Conservation (phyloP, 306 rosid species). For the Quercus robur region DNA sequence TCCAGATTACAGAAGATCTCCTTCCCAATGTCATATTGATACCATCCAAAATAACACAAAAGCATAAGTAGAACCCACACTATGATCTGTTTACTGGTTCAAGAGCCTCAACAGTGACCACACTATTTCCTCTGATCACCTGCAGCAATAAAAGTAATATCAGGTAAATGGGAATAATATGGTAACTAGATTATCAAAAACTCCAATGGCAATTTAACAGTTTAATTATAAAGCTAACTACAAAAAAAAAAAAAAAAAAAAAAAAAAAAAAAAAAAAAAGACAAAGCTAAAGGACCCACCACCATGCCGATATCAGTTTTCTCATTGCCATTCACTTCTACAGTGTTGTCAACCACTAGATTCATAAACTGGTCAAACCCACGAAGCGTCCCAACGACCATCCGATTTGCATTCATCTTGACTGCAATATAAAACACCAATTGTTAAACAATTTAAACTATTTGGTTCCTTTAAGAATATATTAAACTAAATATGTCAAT, state of each 20-base stretch:
- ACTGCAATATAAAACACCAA: constrained; percentile 43
- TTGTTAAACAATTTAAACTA: neutral
- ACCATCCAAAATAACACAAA: constrained; percentile 8
- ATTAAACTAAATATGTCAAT: neutral
- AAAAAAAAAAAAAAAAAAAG: neutral
- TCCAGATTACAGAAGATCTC: constrained; percentile 26
- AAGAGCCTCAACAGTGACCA: constrained; percentile 97
- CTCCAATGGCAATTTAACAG: neutral
- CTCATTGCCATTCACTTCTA: constrained; percentile 86
- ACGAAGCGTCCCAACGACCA: constrained; percentile 88
- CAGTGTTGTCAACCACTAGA: constrained; percentile 89
- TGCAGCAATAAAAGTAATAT: constrained; percentile 34
- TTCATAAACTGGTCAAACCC: constrained; percentile 99
- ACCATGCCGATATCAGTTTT: constrained; percentile 91
- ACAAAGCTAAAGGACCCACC: constrained; percentile 51
- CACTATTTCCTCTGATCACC: constrained; percentile 96
- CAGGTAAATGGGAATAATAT: neutral
- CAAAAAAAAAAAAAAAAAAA: neutral
- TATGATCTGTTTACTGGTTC: constrained; percentile 81
- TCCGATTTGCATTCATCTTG: constrained; percentile 86
- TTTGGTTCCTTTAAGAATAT: neutral
- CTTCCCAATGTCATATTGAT: constrained; percentile 2
- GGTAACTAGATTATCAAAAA: neutral
- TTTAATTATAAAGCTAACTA: neutral
- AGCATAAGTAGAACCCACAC: constrained; percentile 12